Evolutionary conservation across 331 rosid species (phyloP).

Genomic region (Quercus lobata): DNA sequence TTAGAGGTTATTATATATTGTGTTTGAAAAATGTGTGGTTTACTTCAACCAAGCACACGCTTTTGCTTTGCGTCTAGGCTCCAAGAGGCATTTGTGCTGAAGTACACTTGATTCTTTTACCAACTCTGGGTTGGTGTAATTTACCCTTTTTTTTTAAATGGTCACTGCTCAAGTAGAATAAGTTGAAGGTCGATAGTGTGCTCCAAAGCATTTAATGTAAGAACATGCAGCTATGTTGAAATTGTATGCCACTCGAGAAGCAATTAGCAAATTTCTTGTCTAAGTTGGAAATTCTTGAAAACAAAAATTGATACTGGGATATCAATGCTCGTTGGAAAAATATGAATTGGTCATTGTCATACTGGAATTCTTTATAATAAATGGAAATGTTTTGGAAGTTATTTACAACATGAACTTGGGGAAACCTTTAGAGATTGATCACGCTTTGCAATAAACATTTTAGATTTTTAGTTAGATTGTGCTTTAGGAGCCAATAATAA

Average conservation of each 20-base stretch:
- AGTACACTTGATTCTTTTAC: too few relatives aligned
- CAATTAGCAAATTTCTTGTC: neutral
- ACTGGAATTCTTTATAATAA: neutral
- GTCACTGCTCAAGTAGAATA: slow-evolving; percentile 4
- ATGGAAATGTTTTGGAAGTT: neutral
- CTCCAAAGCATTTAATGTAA: neutral
- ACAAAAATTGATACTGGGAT: neutral
- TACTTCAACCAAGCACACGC: too few relatives aligned
- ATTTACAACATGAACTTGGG: neutral
- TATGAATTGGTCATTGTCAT: neutral
- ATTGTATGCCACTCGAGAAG: neutral
- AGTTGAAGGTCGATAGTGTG: neutral
- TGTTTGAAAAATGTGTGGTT: too few relatives aligned
- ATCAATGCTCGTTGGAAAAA: neutral
- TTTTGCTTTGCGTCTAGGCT: too few relatives aligned
- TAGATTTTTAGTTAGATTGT: neutral
- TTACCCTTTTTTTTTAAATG: neutral
- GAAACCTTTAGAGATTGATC: neutral
- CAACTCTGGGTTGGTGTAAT: too few relatives aligned
- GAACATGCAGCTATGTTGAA: neutral
- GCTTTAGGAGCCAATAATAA: neutral
- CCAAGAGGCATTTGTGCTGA: too few relatives aligned
- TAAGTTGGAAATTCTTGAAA: neutral
- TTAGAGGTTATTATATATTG: too few relatives aligned
- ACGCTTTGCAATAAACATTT: neutral